Evolutionary conservation across 1,139 yeast genomes (phyloP).

Genomic region (Sugiyamaella novakii): DNA sequence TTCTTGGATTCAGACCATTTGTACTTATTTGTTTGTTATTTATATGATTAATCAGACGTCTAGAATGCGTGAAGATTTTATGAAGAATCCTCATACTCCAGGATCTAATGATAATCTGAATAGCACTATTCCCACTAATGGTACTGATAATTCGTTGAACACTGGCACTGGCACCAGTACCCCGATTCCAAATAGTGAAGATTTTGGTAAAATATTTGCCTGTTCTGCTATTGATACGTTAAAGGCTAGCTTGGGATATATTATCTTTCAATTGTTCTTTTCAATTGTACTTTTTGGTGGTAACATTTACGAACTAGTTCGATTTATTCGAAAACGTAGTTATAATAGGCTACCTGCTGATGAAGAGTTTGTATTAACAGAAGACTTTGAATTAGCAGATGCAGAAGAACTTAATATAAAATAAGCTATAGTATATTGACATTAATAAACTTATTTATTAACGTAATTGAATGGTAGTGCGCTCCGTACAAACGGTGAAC

Average conservation of each 20-base stretch:
- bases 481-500: too few relatives aligned
- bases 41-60: neutral
- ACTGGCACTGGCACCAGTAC: neutral
- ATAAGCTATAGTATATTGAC: too few relatives aligned
- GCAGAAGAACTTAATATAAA: conserved; percentile 10
- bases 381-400: conserved; percentile 9
- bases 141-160: neutral
- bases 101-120: neutral
- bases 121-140: neutral
- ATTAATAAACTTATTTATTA: neutral
- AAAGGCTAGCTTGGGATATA: neutral
- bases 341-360: neutral
- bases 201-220: conserved; percentile 3
- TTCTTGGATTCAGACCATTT: neutral
- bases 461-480: neutral
- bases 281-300: neutral
- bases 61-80: conserved; percentile 3
- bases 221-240: neutral
- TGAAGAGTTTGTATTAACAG: conserved; percentile 4
- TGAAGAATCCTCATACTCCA: neutral
- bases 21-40: neutral
- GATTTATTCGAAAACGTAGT: neutral
- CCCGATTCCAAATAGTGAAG: neutral
- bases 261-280: conserved; percentile 1
- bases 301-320: conserved; percentile 7